phyloP scores from a whole-genome alignment of 805 yeast species.

The Candida piceae region DNA sequence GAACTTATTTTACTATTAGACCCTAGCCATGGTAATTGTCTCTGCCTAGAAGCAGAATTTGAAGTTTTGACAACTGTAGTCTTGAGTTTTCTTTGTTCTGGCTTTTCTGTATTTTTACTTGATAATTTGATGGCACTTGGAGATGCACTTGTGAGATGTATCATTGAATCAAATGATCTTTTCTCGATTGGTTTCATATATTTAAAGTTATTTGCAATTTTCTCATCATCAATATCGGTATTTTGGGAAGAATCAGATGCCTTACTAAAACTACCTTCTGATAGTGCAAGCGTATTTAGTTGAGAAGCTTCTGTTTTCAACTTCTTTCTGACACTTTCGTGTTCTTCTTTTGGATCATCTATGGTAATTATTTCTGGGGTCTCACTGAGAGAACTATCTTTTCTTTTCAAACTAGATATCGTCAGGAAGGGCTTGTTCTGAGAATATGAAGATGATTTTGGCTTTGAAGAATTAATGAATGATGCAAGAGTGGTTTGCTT shows the following conservation, averaged over 20 bases:
- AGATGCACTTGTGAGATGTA: not conserved
- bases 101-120: constrained; percentile 1
- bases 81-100: constrained; percentile 1
- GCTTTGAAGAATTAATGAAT: constrained; percentile 12
- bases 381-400: not conserved
- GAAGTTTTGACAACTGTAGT: constrained; percentile 5
- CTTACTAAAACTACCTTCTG: not conserved
- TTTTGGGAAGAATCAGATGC: not conserved
- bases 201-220: constrained; percentile 13
- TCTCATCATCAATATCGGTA: not conserved
- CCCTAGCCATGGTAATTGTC: constrained; percentile 17
- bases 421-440: constrained; percentile 4
- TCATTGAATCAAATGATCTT: constrained; percentile 4
- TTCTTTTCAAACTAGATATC: not conserved
- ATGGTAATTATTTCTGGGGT: not conserved
- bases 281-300: not conserved
- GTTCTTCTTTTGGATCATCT: constrained; percentile 3
- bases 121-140: not conserved
- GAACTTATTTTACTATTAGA: constrained; percentile 7
- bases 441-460: constrained; percentile 1
- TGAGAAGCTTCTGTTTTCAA: not conserved
- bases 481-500: constrained; percentile 18
- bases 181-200: constrained; percentile 19
- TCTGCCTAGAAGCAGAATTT: constrained; percentile 10
- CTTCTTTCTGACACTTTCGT: not conserved